phyloP scores from a whole-genome alignment of 257 asterid species.

The Apocynum venetum region DNA sequence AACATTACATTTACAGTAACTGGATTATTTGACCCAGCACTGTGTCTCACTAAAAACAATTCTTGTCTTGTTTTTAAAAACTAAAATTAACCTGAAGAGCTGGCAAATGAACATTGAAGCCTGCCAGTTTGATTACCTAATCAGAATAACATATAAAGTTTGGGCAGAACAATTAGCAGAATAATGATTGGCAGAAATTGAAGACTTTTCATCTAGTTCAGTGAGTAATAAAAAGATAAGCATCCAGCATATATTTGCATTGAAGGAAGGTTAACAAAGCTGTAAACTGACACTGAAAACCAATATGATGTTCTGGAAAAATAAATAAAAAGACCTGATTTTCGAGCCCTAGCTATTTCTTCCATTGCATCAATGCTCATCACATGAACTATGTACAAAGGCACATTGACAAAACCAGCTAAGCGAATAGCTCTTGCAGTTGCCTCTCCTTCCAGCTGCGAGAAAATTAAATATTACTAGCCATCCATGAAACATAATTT shows the following conservation, averaged over 20 bases:
- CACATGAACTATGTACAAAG: constrained; percentile 92
- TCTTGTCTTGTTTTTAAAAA: not conserved
- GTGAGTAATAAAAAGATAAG: not conserved
- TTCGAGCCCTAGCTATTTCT: constrained; percentile 92
- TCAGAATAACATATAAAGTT: not conserved
- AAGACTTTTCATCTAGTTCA: not conserved
- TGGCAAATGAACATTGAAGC: not conserved
- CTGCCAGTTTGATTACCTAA: not conserved
- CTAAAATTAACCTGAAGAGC: not conserved
- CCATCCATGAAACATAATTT: not conserved
- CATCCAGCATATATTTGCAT: not conserved
- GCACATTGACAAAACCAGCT: constrained; percentile 93
- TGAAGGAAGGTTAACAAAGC: not conserved
- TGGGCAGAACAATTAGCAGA: not conserved
- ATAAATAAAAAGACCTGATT: constrained; percentile 52
- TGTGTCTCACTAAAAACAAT: not conserved
- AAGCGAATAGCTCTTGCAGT: constrained; percentile 87
- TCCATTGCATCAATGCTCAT: constrained; percentile 99
- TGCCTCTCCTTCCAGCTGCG: constrained; percentile 97
- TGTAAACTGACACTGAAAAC: not conserved
- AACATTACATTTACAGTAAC: not conserved
- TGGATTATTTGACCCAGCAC: not conserved
- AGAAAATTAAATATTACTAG: constrained; percentile 1
- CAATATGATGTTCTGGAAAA: not conserved
- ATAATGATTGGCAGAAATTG: not conserved